A percentile compares a stretch with the other conserved stretches of the same genome.
These are phyloP conservation scores for Ramaria sp. DNA, from an alignment of 768 basidiomycete genomes.

Conservation along the genomic window DNA sequence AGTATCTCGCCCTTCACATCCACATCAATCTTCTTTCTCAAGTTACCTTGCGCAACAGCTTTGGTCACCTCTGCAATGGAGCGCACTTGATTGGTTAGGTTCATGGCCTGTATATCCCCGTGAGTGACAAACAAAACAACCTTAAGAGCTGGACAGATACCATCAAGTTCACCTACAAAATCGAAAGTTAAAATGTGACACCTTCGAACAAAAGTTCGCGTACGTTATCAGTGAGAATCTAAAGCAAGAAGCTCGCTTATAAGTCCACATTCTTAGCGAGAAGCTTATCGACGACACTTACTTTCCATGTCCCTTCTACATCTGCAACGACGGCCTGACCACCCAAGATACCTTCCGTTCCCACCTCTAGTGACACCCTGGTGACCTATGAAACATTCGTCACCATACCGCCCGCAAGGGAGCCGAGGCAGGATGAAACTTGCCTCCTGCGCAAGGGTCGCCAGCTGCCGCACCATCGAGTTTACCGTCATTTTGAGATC, in stretches of 20 bases:
- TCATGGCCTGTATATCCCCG: slow-evolving; percentile 47
- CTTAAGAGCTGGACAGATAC: slow-evolving; percentile 4
- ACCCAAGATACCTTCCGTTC: slow-evolving; percentile 86
- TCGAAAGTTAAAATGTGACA: too few species aligned
- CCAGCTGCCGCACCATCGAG: slow-evolving; percentile 65
- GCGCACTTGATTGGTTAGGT: slow-evolving; percentile 84
- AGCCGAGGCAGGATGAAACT: background rate
- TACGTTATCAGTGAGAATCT: slow-evolving; percentile 68
- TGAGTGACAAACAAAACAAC: background rate
- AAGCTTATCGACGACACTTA: slow-evolving; percentile 17
- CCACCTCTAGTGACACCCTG: slow-evolving; percentile 84
- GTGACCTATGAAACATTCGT: slow-evolving; percentile 41
- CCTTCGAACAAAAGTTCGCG: slow-evolving; percentile 25
- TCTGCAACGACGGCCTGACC: slow-evolving; percentile 89
- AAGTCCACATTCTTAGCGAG: too few species aligned
- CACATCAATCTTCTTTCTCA: slow-evolving; percentile 88
- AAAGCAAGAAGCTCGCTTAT: background rate
- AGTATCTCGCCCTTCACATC: slow-evolving; percentile 89
- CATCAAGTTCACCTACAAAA: slow-evolving; percentile 7
- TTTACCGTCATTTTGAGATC: slow-evolving; percentile 76
- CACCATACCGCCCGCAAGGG: background rate
- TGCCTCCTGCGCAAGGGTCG: slow-evolving; percentile 58
- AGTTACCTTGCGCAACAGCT: slow-evolving; percentile 87
- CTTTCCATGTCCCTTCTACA: slow-evolving; percentile 93
- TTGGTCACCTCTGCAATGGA: slow-evolving; percentile 91